phyloP scores from a whole-genome alignment of 2,329 filamentous ascomycete genomes.

The Pochonia chlamydosporia region DNA sequence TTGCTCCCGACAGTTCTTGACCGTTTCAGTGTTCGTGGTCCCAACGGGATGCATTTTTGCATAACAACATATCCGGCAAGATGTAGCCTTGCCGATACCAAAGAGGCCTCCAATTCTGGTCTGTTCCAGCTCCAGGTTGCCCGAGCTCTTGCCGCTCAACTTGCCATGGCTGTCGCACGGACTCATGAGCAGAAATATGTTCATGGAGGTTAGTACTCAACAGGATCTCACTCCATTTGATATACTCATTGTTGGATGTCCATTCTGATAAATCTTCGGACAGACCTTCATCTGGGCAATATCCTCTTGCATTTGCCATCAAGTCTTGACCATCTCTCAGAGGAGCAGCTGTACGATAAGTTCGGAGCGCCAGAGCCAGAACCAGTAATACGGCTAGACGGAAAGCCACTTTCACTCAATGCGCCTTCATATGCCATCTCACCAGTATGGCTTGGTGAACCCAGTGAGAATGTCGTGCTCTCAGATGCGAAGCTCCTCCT shows the following conservation, averaged over 20 bases:
- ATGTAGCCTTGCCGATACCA: conserved; percentile 11
- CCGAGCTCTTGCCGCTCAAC: conserved; percentile 14
- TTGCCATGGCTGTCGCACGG: conserved; percentile 19
- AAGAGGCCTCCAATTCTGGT: conserved; percentile 6
- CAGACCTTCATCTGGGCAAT: conserved; percentile 4
- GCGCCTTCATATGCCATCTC: neutral
- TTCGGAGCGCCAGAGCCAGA: conserved; percentile 3
- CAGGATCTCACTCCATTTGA: conserved; percentile 1
- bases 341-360: neutral
- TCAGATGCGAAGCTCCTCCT: neutral
- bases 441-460: conserved; percentile 1
- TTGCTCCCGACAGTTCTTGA: conserved; percentile 11
- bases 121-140: conserved; percentile 15
- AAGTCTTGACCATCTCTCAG: neutral
- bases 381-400: conserved; percentile 1
- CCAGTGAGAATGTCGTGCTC: conserved; percentile 1
- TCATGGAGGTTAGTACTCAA: conserved; percentile 17
- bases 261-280: neutral
- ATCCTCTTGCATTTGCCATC: conserved; percentile 4
- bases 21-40: conserved; percentile 12
- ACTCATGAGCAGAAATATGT: conserved; percentile 19
- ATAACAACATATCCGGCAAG: conserved; percentile 14
- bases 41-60: conserved; percentile 17
- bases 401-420: conserved; percentile 1
- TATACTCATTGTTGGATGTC: conserved; percentile 1